Conservation (phyloP, 306 rosid species). For the Trifolium fragiferum region DNA sequence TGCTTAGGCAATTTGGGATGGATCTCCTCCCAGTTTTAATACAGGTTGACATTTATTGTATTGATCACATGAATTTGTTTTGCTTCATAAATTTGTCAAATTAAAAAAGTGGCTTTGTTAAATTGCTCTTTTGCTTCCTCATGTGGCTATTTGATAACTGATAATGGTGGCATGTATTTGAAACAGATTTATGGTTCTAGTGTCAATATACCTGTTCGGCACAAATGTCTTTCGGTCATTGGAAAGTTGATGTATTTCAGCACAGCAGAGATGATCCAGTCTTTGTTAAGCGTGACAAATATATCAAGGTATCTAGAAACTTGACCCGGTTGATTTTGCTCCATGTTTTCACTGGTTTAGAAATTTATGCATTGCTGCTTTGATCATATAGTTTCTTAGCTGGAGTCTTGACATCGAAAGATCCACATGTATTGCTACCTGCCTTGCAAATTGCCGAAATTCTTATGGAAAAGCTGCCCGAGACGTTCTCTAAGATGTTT, state of each 20-base stretch:
- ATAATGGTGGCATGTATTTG: constrained; percentile 32
- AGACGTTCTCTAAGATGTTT: constrained; percentile 85
- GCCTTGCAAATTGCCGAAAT: constrained; percentile 96
- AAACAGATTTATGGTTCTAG: constrained; percentile 95
- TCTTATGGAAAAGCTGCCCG: constrained; percentile 97
- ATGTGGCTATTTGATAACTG: constrained; percentile 31
- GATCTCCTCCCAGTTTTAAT: constrained; percentile 92
- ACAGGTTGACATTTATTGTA: constrained; percentile 64
- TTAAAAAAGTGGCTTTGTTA: constrained; percentile 1
- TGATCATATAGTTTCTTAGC: constrained; percentile 80
- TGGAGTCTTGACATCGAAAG: constrained; percentile 98
- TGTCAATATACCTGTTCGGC: constrained; percentile 95
- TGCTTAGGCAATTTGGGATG: constrained; percentile 90
- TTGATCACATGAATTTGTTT: constrained; percentile 19
- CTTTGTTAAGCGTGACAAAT: constrained; percentile 78
- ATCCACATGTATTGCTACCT: constrained; percentile 88
- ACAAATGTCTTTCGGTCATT: constrained; percentile 88
- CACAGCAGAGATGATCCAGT: constrained; percentile 91
- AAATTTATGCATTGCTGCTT: constrained; percentile 35
- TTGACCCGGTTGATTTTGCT: constrained; percentile 21
- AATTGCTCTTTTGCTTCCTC: constrained; percentile 12
- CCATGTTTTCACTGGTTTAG: constrained; percentile 22
- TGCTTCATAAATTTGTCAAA: constrained; percentile 9
- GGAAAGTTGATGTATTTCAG: constrained; percentile 98
- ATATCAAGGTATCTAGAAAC: constrained; percentile 74